phyloP scores from a whole-genome alignment of 352 stramenopile species.

The Globisporangium echinulatum region DNA sequence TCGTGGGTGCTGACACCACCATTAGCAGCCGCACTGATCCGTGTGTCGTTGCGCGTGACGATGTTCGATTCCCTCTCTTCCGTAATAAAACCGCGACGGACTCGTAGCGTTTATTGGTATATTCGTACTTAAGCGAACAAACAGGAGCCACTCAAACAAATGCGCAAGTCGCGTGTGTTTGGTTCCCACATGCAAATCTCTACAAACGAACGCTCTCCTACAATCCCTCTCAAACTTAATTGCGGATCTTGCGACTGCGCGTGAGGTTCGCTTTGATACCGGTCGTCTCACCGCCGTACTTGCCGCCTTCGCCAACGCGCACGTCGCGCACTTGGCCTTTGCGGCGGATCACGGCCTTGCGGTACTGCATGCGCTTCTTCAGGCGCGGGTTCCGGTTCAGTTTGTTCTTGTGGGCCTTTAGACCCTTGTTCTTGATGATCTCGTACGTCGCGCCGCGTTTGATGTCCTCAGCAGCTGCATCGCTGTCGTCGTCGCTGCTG shows the following conservation, averaged over 20 bases:
- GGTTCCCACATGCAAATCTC: no score
- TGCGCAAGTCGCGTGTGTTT: no score
- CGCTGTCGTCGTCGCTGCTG: slow-evolving; percentile 60
- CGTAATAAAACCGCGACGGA: slow-evolving; percentile 12
- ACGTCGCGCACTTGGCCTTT: slow-evolving; percentile 96
- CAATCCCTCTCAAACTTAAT: slow-evolving; percentile 27
- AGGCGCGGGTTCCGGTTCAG: slow-evolving; percentile 98
- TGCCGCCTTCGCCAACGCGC: slow-evolving; percentile 74
- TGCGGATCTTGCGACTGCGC: slow-evolving; percentile 87
- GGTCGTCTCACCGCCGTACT: slow-evolving; percentile 86
- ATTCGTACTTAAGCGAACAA: no score
- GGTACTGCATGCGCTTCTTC: slow-evolving; percentile 98
- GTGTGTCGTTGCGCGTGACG: neutral
- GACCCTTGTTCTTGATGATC: slow-evolving; percentile 98
- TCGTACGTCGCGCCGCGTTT: slow-evolving; percentile 90
- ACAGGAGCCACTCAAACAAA: no score
- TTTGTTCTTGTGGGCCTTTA: slow-evolving; percentile 98
- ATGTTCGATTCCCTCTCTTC: neutral
- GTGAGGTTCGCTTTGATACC: slow-evolving; percentile 89
- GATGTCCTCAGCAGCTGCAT: slow-evolving; percentile 74
- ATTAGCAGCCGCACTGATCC: no score
- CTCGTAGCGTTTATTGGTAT: neutral
- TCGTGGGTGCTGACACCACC: no score
- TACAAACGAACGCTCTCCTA: no score
- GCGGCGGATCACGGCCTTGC: slow-evolving; percentile 95